Percentiles rank a stretch among this genome's conserved stretches.
phyloP scores from a whole-genome alignment of 768 basidiomycete genomes.

The Boletus sp. region DNA sequence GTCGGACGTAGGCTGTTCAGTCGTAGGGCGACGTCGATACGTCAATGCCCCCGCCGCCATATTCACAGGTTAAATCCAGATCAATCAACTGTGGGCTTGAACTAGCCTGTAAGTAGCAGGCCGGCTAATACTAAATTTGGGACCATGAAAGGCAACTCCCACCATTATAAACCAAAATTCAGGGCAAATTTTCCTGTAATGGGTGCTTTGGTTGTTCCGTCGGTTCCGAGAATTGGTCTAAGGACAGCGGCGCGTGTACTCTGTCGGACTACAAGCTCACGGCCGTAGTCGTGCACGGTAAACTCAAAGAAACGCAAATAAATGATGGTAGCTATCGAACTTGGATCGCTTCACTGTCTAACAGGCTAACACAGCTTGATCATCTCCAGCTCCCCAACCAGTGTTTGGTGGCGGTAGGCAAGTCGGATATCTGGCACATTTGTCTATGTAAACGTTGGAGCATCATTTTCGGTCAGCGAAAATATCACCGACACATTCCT shows the following conservation, averaged over 20 bases:
- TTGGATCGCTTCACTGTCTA: not conserved
- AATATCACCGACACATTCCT: not conserved
- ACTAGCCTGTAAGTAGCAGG: not conserved
- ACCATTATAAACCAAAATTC: not conserved
- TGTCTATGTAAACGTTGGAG: constrained; percentile 50
- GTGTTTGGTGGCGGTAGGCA: constrained; percentile 86
- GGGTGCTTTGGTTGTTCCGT: not conserved
- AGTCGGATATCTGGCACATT: constrained; percentile 93
- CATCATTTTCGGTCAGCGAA: constrained; percentile 4
- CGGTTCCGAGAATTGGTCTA: not conserved
- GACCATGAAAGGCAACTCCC: not conserved
- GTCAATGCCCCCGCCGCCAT: not conserved
- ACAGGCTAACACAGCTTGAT: constrained; percentile 36
- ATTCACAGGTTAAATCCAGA: not conserved
- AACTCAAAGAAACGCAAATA: not conserved
- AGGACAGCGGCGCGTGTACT: too few species aligned
- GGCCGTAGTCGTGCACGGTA: too few species aligned
- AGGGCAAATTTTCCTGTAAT: not conserved
- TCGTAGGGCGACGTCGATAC: too few species aligned
- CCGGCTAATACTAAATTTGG: too few species aligned
- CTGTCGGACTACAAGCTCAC: too few species aligned
- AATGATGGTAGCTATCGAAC: not conserved
- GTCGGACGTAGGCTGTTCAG: not conserved
- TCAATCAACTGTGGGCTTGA: not conserved
- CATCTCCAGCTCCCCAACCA: constrained; percentile 80